Conservation (phyloP, 768 basidiomycete species). For the Podaxis mareebaensis region DNA sequence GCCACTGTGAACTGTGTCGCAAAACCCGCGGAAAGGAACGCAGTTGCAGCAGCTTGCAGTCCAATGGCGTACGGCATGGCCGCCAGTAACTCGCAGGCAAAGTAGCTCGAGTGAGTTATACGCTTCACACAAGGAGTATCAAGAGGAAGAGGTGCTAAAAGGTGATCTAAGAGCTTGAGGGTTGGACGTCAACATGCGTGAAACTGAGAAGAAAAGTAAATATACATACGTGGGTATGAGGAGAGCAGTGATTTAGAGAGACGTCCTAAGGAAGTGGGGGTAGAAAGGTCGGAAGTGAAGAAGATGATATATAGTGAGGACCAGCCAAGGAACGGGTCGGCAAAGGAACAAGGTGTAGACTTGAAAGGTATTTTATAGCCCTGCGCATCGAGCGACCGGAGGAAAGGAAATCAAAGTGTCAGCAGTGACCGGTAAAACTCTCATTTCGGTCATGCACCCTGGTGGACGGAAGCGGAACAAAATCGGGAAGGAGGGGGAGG, state of each 20-base stretch:
- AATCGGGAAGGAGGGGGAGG: conserved; percentile 23
- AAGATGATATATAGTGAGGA: conserved; percentile 25
- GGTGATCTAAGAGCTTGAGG: conserved; percentile 5
- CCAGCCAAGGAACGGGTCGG: conserved; percentile 30
- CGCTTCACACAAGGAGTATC: conserved; percentile 18
- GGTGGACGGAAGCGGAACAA: conserved; percentile 26
- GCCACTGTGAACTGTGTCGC: conserved; percentile 49
- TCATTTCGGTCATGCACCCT: conserved; percentile 31
- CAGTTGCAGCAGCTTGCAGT: conserved; percentile 46
- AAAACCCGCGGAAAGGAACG: conserved; percentile 53
- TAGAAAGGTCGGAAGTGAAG: conserved; percentile 12
- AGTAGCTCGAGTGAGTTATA: conserved; percentile 27
- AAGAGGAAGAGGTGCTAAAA: conserved; percentile 26
- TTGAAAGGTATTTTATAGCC: conserved; percentile 27
- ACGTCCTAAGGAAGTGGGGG: conserved; percentile 15
- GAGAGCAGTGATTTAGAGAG: background rate
- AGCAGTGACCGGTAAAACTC: conserved; percentile 30
- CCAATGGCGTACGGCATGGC: conserved; percentile 54
- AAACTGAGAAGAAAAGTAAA: background rate
- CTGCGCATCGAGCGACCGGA: conserved; percentile 27
- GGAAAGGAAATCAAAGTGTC: conserved; percentile 32
- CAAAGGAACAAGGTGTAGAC: conserved; percentile 21
- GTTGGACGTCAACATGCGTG: background rate
- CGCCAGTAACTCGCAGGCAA: conserved; percentile 24
- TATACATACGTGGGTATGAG: conserved; percentile 1